Conservation (phyloP, 2,329 filamentous ascomycete species). For the Colletotrichum sp. region DNA sequence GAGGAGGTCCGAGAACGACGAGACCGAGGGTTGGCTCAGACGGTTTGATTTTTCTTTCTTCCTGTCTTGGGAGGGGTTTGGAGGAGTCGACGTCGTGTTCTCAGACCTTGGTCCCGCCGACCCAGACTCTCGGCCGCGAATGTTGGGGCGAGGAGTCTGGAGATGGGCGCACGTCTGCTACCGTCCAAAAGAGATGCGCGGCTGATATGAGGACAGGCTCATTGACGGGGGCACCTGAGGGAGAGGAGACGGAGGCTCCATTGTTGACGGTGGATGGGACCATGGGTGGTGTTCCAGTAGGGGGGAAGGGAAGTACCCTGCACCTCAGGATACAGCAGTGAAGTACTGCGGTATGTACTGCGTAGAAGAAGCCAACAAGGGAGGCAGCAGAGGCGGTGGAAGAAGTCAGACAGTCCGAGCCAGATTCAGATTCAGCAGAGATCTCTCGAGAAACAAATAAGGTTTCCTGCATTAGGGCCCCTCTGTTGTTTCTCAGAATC, state of each 20-base stretch:
- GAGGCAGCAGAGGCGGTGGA: background rate
- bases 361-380: background rate
- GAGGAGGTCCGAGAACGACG: slow-evolving; percentile 9
- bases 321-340: background rate
- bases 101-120: background rate
- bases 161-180: background rate
- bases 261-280: background rate
- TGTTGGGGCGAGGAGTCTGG: background rate
- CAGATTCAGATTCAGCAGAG: slow-evolving; percentile 13
- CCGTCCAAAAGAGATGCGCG: background rate
- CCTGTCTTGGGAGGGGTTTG: background rate
- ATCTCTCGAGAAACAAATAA: slow-evolving; percentile 18
- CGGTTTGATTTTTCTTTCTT: background rate
- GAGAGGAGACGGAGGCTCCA: background rate
- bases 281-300: background rate
- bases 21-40: slow-evolving; percentile 2
- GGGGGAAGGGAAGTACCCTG: background rate
- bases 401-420: slow-evolving; percentile 6
- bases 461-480: slow-evolving; percentile 20
- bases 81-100: background rate
- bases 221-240: slow-evolving; percentile 4
- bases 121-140: background rate
- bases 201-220: background rate
- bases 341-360: background rate
- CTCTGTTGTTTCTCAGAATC: slow-evolving; percentile 18